These are phyloP conservation scores for Aureobasidium mangrovei DNA, from an alignment of 2,329 filamentous ascomycete genomes.

Conservation along the genomic window DNA sequence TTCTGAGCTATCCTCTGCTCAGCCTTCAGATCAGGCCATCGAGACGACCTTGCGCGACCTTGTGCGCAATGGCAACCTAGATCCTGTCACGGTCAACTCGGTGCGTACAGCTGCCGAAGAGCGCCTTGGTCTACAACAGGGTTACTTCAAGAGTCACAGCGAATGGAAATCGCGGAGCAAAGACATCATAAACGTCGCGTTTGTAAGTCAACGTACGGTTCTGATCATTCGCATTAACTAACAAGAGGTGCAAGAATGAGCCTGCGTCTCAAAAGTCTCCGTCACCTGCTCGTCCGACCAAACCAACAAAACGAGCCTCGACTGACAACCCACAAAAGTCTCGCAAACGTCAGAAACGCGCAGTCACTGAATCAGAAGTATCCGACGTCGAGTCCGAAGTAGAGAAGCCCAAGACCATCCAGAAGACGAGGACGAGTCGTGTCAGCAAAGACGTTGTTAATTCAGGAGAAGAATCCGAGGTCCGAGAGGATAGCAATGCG, in stretches of 20 bases:
- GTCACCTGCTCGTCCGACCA: not conserved
- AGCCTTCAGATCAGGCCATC: constrained; percentile 31
- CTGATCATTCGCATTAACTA: not conserved
- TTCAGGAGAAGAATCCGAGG: not conserved
- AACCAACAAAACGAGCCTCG: constrained; percentile 2
- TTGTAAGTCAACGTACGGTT: constrained; percentile 23
- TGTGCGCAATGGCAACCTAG: constrained; percentile 35
- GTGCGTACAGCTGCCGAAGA: constrained; percentile 46
- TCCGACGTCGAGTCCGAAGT: constrained; percentile 12
- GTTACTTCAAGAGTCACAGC: constrained; percentile 46
- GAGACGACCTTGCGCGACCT: constrained; percentile 33
- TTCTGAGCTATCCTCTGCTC: not conserved
- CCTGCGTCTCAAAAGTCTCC: constrained; percentile 7
- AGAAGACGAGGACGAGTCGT: not conserved
- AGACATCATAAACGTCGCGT: constrained; percentile 44
- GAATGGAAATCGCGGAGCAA: constrained; percentile 50
- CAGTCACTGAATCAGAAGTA: constrained; percentile 1
- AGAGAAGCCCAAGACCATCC: constrained; percentile 1
- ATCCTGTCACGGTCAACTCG: constrained; percentile 49
- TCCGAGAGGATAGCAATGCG: constrained; percentile 8
- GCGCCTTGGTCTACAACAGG: constrained; percentile 41
- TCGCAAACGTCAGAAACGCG: constrained; percentile 11
- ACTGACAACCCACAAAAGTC: not conserved
- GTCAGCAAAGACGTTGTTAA: not conserved
- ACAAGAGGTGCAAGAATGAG: not conserved